Conservation (phyloP, 495 filamentous ascomycete genomes). For the Letharia lupina region DNA sequence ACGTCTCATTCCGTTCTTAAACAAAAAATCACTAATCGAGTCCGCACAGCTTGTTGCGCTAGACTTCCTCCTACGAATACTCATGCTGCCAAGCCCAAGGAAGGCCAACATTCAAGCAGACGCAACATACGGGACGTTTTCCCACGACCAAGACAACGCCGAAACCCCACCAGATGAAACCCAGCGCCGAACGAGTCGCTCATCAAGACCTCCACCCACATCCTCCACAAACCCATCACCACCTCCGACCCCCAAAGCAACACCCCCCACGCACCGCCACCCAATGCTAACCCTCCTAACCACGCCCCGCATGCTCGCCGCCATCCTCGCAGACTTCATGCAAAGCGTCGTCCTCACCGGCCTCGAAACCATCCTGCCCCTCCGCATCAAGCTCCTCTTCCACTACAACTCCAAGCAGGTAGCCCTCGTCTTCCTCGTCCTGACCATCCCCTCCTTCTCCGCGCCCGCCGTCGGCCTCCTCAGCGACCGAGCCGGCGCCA, state of each 20-base stretch:
- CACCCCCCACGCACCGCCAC: not conserved
- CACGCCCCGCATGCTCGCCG: constrained; percentile 19
- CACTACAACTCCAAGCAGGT: constrained; percentile 51
- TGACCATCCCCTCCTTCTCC: constrained; percentile 49
- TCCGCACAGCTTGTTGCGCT: constrained; percentile 3
- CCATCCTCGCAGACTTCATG: constrained; percentile 30
- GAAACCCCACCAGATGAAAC: not conserved
- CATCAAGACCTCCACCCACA: not conserved
- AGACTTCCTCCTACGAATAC: constrained; percentile 11
- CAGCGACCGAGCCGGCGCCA: constrained; percentile 51
- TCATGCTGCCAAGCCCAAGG: not conserved
- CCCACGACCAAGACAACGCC: not conserved
- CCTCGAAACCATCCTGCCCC: constrained; percentile 45
- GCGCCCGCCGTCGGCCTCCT: constrained; percentile 44
- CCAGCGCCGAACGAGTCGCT: not conserved
- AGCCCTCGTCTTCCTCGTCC: constrained; percentile 53
- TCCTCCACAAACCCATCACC: not conserved
- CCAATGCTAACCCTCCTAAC: constrained; percentile 12
- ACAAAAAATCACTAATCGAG: not conserved
- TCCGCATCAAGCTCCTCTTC: constrained; percentile 47
- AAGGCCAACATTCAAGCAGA: not conserved
- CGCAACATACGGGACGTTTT: constrained; percentile 1
- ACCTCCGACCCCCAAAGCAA: not conserved
- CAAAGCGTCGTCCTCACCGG: constrained; percentile 47
- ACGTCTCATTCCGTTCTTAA: not conserved